phyloP scores from a whole-genome alignment of 371 early-diverging fungal species.

The Mucor racemosus region DNA sequence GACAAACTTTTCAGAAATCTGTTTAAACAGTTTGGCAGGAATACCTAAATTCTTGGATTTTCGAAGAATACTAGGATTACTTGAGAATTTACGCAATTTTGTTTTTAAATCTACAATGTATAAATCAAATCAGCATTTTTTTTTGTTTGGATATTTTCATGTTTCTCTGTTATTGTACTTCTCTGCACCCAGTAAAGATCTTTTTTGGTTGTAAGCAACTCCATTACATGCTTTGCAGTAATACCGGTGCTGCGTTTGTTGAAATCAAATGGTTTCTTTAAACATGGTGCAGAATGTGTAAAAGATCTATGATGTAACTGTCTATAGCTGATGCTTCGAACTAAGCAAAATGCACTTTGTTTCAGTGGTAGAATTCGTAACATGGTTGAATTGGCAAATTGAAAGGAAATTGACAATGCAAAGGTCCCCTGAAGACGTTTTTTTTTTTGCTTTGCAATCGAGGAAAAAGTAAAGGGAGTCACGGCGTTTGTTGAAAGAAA shows the following conservation, averaged over 20 bases:
- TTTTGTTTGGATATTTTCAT: background rate
- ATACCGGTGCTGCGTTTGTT: background rate
- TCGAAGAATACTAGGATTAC: constrained; percentile 22
- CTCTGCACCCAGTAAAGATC: constrained; percentile 6
- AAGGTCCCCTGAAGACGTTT: constrained; percentile 5
- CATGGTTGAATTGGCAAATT: background rate
- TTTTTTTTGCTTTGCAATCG: background rate
- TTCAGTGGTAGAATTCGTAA: constrained; percentile 8
- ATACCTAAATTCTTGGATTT: constrained; percentile 36
- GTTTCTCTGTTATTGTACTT: background rate
- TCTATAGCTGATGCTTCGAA: background rate
- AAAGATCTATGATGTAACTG: background rate
- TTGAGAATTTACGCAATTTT: constrained; percentile 12
- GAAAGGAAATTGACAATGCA: background rate
- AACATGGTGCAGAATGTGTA: background rate
- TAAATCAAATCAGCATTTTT: background rate
- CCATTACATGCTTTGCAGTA: background rate
- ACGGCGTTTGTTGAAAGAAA: background rate
- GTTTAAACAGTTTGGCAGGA: constrained; percentile 21
- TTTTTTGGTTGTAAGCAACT: background rate
- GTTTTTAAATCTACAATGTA: constrained; percentile 1
- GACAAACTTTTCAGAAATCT: constrained; percentile 26
- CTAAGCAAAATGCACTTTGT: background rate
- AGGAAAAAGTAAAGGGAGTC: constrained; percentile 1
- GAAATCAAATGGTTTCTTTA: background rate